Conservation (phyloP, 2,329 filamentous ascomycete genomes). For the Aspergillus sp. region DNA sequence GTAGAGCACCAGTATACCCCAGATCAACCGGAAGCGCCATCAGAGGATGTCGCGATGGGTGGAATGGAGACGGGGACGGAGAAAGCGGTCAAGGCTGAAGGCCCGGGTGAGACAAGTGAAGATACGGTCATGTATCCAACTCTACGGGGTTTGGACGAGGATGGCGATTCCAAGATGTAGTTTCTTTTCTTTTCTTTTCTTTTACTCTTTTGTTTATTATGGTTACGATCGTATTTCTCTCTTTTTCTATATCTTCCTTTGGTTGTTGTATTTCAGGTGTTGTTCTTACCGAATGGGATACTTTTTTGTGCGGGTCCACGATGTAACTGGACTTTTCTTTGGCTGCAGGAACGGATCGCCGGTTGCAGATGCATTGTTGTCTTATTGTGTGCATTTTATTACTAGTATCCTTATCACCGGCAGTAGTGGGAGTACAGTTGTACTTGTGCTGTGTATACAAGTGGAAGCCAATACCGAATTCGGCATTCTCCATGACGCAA, state of each 20-base stretch:
- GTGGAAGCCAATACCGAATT: no score
- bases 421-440: neutral
- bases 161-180: slow-evolving; percentile 32
- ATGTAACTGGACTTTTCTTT: neutral
- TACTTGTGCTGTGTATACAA: no score
- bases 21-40: slow-evolving; percentile 6
- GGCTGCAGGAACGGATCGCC: neutral
- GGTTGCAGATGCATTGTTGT: neutral
- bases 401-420: neutral
- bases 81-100: slow-evolving; percentile 14
- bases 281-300: slow-evolving; percentile 1
- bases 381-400: neutral
- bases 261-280: slow-evolving; percentile 4
- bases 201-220: slow-evolving; percentile 3
- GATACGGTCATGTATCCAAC: slow-evolving; percentile 28
- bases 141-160: slow-evolving; percentile 26
- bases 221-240: neutral
- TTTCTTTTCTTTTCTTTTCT: slow-evolving; percentile 6
- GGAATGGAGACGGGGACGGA: slow-evolving; percentile 32
- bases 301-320: slow-evolving; percentile 1
- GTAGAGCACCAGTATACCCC: neutral
- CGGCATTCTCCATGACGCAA: no score
- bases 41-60: slow-evolving; percentile 14
- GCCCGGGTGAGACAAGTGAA: neutral
- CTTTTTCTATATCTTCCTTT: slow-evolving; percentile 4